Base-by-base conservation (phyloP, 192 early-diverging fungal species). In the Neocallimastix lanati region DNA sequence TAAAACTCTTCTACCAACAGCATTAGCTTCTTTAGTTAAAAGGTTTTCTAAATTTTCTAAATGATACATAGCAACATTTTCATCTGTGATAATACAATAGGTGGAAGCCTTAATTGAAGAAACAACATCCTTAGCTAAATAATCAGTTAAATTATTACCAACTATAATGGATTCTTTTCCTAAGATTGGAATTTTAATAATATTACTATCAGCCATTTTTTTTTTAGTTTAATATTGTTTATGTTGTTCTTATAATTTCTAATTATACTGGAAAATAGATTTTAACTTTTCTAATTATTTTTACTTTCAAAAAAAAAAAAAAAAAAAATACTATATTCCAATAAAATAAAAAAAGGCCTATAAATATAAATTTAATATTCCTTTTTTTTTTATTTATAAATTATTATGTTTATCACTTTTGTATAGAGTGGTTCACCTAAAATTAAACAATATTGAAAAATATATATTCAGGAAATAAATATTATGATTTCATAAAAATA, bases 61-160 rank as follows among this genome's bases (percentile, higher is more conserved):
- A 82, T 99, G 94, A 29, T 94, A 81, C 27, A 85, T 84, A 1
- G 93, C 93, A 80, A 99, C 86, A 84, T 97, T 93, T 36, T 83
- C 85, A 85, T 99, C 96, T 13, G 96, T 94, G 76, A 95, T 89
- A 76, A 98, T 82, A 21, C 95, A 92, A 86, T 94, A 97, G 77
- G 93, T 94, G 27, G 93, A 95, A 13, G 87, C 50, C 9, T 67
- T 79, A 80, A 96, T 87, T 82, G 85, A 88, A 35, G 83, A 79
- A 36, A 95, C 87, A 40, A 95, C 85, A 79, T 99, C 93, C 36
- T 86, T 79, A 76, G 93, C 88, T 28, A 97, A 86, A 79, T 91
- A 90, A 79, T 91, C 87, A 37, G 89, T 87, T 36, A 98, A 85
- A 82, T 91, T 91, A 83, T 92, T 92, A 14, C 97, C 97, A 40